These are phyloP conservation scores for Chlamydomonas incerta DNA, from an alignment of 139 green algal genomes.

Conservation along the genomic window DNA sequence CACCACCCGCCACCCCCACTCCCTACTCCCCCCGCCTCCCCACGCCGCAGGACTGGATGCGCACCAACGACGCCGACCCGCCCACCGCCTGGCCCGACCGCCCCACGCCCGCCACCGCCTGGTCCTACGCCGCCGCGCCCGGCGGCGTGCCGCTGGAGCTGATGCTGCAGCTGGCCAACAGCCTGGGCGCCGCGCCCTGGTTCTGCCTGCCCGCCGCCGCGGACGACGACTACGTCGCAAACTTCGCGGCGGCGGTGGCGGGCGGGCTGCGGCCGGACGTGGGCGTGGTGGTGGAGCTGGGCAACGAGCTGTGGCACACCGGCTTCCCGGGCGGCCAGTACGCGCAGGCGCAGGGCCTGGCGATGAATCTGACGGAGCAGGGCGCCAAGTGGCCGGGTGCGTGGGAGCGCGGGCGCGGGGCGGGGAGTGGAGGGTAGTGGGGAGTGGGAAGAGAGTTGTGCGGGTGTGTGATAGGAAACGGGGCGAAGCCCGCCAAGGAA, in stretches of 20 bases:
- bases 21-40: too few species aligned
- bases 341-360: constrained; percentile 34
- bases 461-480: too few species aligned
- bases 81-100: constrained; percentile 25
- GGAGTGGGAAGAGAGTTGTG: background rate
- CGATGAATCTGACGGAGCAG: constrained; percentile 34
- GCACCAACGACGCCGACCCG: constrained; percentile 7
- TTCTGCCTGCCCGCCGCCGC: constrained; percentile 46
- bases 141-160: constrained; percentile 46
- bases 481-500: too few species aligned
- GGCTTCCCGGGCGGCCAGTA: constrained; percentile 50
- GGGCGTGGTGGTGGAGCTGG: constrained; percentile 43
- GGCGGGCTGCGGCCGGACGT: constrained; percentile 45
- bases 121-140: constrained; percentile 38
- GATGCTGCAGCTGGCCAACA: constrained; percentile 53
- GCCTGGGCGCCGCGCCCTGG: constrained; percentile 38
- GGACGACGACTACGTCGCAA: constrained; percentile 25
- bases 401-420: background rate
- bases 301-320: constrained; percentile 55
- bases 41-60: constrained; percentile 43
- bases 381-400: constrained; percentile 27
- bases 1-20: too few species aligned
- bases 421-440: too few species aligned
- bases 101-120: background rate
- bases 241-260: constrained; percentile 29